These are phyloP conservation scores for Thalassiosira delicatula DNA, from an alignment of 352 stramenopile species.

Conservation along the genomic window DNA sequence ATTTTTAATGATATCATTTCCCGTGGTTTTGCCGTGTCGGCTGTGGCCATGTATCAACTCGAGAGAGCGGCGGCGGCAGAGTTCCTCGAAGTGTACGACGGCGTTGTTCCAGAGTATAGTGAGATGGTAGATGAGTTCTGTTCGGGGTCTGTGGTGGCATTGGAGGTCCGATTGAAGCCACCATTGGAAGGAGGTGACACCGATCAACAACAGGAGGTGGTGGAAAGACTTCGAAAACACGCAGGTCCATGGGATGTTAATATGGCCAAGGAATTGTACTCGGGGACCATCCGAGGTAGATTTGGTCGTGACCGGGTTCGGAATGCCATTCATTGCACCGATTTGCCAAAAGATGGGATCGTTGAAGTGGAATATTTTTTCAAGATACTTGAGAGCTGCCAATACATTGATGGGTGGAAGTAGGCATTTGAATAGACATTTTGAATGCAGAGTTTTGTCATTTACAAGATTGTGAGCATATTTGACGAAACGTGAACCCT, in stretches of 20 bases:
- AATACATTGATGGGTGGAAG: slow-evolving; percentile 6
- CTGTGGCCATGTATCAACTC: slow-evolving; percentile 89
- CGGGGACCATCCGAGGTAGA: slow-evolving; percentile 88
- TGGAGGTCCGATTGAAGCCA: slow-evolving; percentile 85
- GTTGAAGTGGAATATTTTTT: slow-evolving; percentile 93
- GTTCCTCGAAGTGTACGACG: slow-evolving; percentile 90
- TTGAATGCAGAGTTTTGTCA: too few species aligned
- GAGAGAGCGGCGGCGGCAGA: slow-evolving; percentile 88
- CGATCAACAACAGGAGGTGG: slow-evolving; percentile 19
- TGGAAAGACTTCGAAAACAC: slow-evolving; percentile 45
- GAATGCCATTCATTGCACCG: slow-evolving; percentile 93
- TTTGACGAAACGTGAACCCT: too few species aligned
- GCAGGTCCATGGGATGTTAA: slow-evolving; percentile 69
- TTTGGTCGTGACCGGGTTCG: slow-evolving; percentile 89
- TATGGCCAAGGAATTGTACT: slow-evolving; percentile 88
- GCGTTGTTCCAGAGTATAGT: slow-evolving; percentile 90
- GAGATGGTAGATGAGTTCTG: slow-evolving; percentile 90
- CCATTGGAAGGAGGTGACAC: neutral
- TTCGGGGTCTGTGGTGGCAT: slow-evolving; percentile 88
- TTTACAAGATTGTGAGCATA: too few species aligned
- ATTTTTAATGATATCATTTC: slow-evolving; percentile 88
- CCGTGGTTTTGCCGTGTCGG: slow-evolving; percentile 85
- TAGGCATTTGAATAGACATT: too few species aligned
- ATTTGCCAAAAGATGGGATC: slow-evolving; percentile 89
- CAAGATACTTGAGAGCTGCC: slow-evolving; percentile 83